Percentiles rank a stretch among this genome's conserved stretches.
These are phyloP conservation scores for Lasiosphaeria ovina DNA, from an alignment of 495 filamentous ascomycete genomes.

Conservation along the genomic window DNA sequence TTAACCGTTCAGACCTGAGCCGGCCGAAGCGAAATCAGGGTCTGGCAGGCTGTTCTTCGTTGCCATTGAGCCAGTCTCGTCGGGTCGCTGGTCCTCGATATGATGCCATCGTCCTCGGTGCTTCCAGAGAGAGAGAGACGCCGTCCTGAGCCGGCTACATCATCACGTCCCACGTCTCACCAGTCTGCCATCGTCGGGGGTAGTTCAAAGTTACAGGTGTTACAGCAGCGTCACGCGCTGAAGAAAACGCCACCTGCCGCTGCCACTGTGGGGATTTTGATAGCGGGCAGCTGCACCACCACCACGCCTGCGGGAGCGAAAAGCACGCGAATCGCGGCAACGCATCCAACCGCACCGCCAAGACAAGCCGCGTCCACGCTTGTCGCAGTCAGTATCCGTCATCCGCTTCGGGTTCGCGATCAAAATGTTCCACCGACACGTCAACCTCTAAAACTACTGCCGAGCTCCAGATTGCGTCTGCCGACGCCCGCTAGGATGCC, in stretches of 20 bases:
- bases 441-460: conserved; percentile 33
- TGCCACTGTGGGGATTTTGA: conserved; percentile 30
- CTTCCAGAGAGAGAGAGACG: not conserved
- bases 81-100: conserved; percentile 1
- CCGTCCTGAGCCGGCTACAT: not conserved
- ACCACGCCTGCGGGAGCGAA: conserved; percentile 22
- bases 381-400: conserved; percentile 12
- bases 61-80: not conserved
- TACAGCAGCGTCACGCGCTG: too few relatives aligned
- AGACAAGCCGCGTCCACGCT: not conserved
- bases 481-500: conserved; percentile 34
- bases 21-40: conserved; percentile 31
- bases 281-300: conserved; percentile 16
- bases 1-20: conserved; percentile 31
- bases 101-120: conserved; percentile 14
- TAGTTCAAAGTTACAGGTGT: not conserved
- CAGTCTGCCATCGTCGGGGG: not conserved
- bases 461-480: conserved; percentile 24
- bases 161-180: conserved; percentile 6
- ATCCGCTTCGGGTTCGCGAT: conserved; percentile 34
- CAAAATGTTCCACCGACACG: conserved; percentile 42
- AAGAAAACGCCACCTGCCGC: not conserved
- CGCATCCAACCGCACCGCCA: conserved; percentile 10
- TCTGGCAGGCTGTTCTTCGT: conserved; percentile 15
- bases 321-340: conserved; percentile 33